Percentiles rank a stretch among this genome's conserved stretches.
These are phyloP conservation scores for Capsella bursapastoris DNA, from an alignment of 345 rosid genomes.

Conservation along the genomic window DNA sequence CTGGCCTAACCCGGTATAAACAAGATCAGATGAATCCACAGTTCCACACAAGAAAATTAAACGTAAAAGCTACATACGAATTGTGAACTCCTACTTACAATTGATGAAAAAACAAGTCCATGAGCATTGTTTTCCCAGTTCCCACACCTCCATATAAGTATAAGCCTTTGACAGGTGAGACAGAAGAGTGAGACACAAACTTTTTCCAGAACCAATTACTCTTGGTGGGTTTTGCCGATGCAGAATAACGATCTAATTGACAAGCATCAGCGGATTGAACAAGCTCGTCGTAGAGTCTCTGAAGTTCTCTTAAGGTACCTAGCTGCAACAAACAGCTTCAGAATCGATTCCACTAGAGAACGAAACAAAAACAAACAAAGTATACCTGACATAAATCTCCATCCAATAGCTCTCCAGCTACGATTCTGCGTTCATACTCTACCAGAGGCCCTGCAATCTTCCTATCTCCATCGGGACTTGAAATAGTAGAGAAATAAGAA, in stretches of 20 bases:
- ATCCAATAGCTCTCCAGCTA: constrained; percentile 74
- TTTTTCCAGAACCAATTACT: constrained; percentile 94
- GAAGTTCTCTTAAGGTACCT: constrained; percentile 84
- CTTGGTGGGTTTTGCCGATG: constrained; percentile 75
- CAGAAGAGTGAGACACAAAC: constrained; percentile 71
- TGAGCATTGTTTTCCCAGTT: constrained; percentile 97
- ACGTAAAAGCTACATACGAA: background rate
- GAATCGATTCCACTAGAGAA: constrained; percentile 2
- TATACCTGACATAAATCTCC: constrained; percentile 87
- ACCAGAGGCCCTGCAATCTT: constrained; percentile 73
- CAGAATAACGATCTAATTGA: constrained; percentile 79
- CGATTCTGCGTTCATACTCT: constrained; percentile 81
- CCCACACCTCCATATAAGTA: constrained; percentile 97
- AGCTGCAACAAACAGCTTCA: constrained; percentile 51
- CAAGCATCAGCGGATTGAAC: constrained; percentile 82
- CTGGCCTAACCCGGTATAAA: constrained; percentile 56
- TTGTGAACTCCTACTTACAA: constrained; percentile 55
- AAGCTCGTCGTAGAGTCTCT: constrained; percentile 88
- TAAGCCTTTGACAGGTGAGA: constrained; percentile 86
- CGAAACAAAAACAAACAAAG: background rate
- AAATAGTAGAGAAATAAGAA: constrained; percentile 3
- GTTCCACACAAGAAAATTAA: background rate
- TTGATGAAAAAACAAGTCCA: constrained; percentile 89
- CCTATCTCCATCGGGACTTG: constrained; percentile 45
- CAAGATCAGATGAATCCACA: constrained; percentile 26